Conservation (phyloP, 768 basidiomycete genomes). For the Panellus pusillus region DNA sequence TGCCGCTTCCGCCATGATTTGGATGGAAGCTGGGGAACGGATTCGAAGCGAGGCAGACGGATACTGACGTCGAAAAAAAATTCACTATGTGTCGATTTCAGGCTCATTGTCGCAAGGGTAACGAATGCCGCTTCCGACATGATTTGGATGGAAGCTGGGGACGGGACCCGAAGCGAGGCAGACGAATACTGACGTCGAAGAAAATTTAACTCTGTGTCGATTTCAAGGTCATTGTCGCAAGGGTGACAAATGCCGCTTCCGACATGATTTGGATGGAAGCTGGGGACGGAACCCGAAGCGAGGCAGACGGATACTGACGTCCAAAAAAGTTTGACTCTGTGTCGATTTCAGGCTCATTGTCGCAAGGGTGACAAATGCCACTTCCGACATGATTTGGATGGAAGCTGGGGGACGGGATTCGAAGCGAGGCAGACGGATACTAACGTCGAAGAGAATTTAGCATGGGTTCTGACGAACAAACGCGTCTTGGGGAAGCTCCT, state of each 20-base stretch:
- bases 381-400: not conserved
- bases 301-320: not conserved
- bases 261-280: not conserved
- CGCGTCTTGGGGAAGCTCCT: not conserved
- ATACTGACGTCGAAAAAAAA: not conserved
- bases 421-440: not conserved
- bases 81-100: too few relatives aligned
- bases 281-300: not conserved
- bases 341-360: too few relatives aligned
- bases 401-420: not conserved
- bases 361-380: conserved; percentile 1
- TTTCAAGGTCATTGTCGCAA: too few relatives aligned
- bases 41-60: not conserved
- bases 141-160: not conserved
- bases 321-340: not conserved
- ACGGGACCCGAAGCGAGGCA: not conserved
- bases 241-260: conserved; percentile 2
- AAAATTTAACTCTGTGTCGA: not conserved
- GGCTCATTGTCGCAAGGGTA: not conserved
- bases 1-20: conserved; percentile 8
- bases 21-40: not conserved
- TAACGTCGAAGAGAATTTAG: not conserved
- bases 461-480: not conserved
- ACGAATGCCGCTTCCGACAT: conserved; percentile 7
- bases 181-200: not conserved